Evolutionary conservation across 768 basidiomycete species (phyloP), one percentile per base, ranked within the genome.

Genomic region (Amanita pseudoporphyria): DNA sequence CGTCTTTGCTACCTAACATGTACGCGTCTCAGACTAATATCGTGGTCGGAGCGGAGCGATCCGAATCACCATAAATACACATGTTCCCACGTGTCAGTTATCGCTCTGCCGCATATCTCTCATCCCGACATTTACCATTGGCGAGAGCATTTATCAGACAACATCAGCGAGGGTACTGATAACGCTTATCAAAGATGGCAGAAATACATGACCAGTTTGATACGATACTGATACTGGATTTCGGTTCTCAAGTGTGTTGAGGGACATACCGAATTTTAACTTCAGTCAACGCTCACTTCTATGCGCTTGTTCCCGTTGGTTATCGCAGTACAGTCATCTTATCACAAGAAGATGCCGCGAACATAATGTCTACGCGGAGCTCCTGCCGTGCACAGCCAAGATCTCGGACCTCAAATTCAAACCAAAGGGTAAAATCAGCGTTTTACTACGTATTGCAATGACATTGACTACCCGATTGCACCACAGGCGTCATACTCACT

Each of bases 301-400:
- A 32, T 32, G 32, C 39, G 13, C 16, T 41, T 26, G 18, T 45
- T 35, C 38, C 18, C 21, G 44, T 12, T 30, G 6, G 55, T 52
- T 31, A 36, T 51, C 58, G 36, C 64, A 95, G 92, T 95, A 95
- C 67, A 95, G 94, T 56, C 96, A 99, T 73, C 72, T 99, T 54
- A 98, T 99, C 66, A 96, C 94, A 6, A 73, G 96, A 63, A 77
- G 96, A 81, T 97, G 95, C 77, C 84, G 96, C 62, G 96, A 99
- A 67, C 78, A 93, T 62, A 90, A 90, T 49, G 91, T 99, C 48
- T 98, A 98, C 62, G 95, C 95, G 45, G 96, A 99, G 71, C 76
- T 99, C 60, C 79, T 96, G 79, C 92, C 96, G 21, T 99, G 96
- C n/a, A n/a, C n/a, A n/a, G n/a, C n/a, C n/a, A n/a, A n/a, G n/a